Base-by-base conservation (phyloP, 371 early-diverging fungal genomes). In the Sporodiniella umbellata region DNA sequence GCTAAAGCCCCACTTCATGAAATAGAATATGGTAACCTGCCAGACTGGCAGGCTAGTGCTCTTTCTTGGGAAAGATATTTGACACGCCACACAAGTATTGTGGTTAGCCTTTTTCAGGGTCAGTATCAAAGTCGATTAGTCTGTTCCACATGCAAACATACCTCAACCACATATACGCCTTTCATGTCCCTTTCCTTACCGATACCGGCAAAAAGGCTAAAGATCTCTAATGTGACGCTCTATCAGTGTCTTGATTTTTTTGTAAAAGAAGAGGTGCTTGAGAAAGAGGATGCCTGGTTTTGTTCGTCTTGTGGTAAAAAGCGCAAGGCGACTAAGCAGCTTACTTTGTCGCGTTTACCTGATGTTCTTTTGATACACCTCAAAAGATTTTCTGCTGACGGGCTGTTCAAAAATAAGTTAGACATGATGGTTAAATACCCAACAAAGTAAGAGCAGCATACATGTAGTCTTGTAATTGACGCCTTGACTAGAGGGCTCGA, bases 161-260 rank as follows among this genome's bases (percentile, higher is more conserved):
- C 89, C 3, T 95, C 95, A 2, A 89, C 90, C 1, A 95, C 93
- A 0, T 96, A 89, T 58, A 90, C 94, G 48, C 74, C 90, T 1
- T 95, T 95, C 72, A 94, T 94, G 86, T 92, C 88, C 49, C 65
- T 99, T 14, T 87, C 96, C 0, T 64, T 98, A 8, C 96, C 98
- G 3, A 95, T 99, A 44, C 96, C 96, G 3, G 62, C 67, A 3
- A 66, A 58, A 18, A 42, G 56, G 14, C 45, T 51, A 23, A 64
- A 70, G 31, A 54, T 62, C 35, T 31, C 56, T 6, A 42, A 53
- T 15, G 82, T 84, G 15, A 70, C 79, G 2, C 68, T 98, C 4
- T 67, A 81, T 39, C 84, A 94, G 22, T 97, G 99, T 60, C 60
- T 98, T 28, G 84, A 89, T 53, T 79, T 81, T 40, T 98, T 93